Evolutionary conservation across 2,329 filamentous ascomycete genomes (phyloP), one percentile per base, ranked within the genome.

Genomic region (Cryoendolithus antarcticus): DNA sequence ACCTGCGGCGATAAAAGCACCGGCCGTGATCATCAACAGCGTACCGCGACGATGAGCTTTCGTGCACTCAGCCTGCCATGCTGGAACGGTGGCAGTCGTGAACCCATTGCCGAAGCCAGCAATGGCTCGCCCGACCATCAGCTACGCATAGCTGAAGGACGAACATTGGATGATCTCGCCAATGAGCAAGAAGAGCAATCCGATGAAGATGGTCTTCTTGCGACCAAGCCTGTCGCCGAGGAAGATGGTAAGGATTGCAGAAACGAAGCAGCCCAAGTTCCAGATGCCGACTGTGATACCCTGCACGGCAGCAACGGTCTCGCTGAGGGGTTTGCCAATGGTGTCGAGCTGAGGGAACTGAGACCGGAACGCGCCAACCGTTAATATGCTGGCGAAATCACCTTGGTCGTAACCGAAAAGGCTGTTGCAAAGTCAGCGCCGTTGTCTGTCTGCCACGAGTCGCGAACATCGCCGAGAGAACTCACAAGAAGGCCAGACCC

Each of bases 321-420:
- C 53, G 10, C 49, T 48, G 12, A 11, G 2, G 1, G 58, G 60
- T 9, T 54, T 51, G 32, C 58, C 55, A 10, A 58, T 51, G 10
- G 59, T 61, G 40, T 65, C 58, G 38, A 67, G 61, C 35, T 60
- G 40, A 4, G 62, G 63, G 36, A 67, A 66, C 29, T 56, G 48
- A 4, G 47, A 50, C 2, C 75, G 62, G 49, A 82, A 84, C 7
- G 69, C 68, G 12, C 70, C 62, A 51, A 88, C 70, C 3, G 80
- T 84, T 41, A 89, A 64, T 46, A 89, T 75, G 27, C 56, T 52
- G 32, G 53, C 57, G 21, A 59, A 49, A 28, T 57, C 53, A 35
- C 54, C 63, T 60, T 42, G 40, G 15, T 42, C 40, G 15, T 42
- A 42, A 13, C 40, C 35, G 11, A 42, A 42, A 29, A 37, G 7